Conservation (phyloP, 2,329 filamentous ascomycete species). For the Chrysoporthe deuterocubensis region DNA sequence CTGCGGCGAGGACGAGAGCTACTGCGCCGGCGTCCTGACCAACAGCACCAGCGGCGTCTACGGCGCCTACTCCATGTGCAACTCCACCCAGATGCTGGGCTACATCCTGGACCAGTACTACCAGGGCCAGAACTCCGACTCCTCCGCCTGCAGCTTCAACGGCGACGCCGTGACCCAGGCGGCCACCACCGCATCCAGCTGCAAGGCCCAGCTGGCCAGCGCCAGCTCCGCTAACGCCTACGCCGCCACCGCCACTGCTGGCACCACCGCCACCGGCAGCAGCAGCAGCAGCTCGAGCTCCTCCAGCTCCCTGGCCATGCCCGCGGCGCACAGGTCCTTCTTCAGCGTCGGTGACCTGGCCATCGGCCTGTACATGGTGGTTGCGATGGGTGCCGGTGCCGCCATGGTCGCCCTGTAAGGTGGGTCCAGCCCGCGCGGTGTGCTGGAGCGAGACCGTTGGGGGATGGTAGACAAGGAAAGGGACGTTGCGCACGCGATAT, state of each 20-base stretch:
- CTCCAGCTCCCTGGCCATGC: slow-evolving; percentile 44
- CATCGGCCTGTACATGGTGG: slow-evolving; percentile 54
- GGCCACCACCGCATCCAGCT: slow-evolving; percentile 53
- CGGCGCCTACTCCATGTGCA: slow-evolving; percentile 81
- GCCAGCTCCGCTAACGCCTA: slow-evolving; percentile 62
- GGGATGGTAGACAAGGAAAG: background rate
- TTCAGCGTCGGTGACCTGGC: slow-evolving; percentile 53
- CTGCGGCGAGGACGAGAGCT: slow-evolving; percentile 61
- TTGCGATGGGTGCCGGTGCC: slow-evolving; percentile 57
- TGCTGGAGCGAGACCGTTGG: background rate
- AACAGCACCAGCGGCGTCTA: slow-evolving; percentile 72
- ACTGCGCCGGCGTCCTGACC: slow-evolving; percentile 70
- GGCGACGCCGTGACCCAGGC: slow-evolving; percentile 58
- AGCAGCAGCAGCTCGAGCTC: slow-evolving; percentile 31
- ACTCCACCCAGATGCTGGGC: slow-evolving; percentile 69
- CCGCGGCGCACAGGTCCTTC: slow-evolving; percentile 42
- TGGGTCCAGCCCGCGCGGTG: background rate
- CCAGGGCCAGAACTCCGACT: slow-evolving; percentile 54
- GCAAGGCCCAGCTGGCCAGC: slow-evolving; percentile 61
- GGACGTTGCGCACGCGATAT: background rate
- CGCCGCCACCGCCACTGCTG: slow-evolving; percentile 51
- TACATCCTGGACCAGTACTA: slow-evolving; percentile 79
- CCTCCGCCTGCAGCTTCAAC: slow-evolving; percentile 71
- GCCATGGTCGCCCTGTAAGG: slow-evolving; percentile 58
- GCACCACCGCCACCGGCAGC: slow-evolving; percentile 36